Percentiles rank a stretch among this genome's conserved stretches.
These are phyloP conservation scores for Xerocomus spinulosus DNA, from an alignment of 768 basidiomycete species.

Conservation along the genomic window DNA sequence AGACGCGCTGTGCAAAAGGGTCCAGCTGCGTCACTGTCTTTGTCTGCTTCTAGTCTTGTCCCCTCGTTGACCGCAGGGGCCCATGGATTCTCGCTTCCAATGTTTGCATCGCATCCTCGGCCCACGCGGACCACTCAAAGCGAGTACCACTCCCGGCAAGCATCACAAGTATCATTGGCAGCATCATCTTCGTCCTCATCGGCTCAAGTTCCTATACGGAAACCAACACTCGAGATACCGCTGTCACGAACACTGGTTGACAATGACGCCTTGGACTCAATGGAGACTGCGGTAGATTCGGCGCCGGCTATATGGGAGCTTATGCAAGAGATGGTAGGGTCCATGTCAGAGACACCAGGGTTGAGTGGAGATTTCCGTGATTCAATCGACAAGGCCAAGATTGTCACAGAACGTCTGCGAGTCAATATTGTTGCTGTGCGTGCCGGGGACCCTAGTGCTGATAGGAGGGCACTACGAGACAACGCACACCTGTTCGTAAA, in stretches of 20 bases:
- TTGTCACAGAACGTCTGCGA: slow-evolving; percentile 58
- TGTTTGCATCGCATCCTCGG: slow-evolving; percentile 15
- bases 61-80: slow-evolving; percentile 6
- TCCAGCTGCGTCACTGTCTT: slow-evolving; percentile 35
- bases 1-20: slow-evolving; percentile 51
- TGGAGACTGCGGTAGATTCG: slow-evolving; percentile 72
- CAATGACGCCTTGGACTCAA: slow-evolving; percentile 72
- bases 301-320: slow-evolving; percentile 81
- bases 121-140: slow-evolving; percentile 7
- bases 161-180: slow-evolving; percentile 41
- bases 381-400: slow-evolving; percentile 56
- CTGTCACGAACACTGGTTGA: slow-evolving; percentile 65
- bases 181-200: slow-evolving; percentile 37
- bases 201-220: slow-evolving; percentile 22
- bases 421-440: slow-evolving; percentile 56
- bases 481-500: slow-evolving; percentile 80
- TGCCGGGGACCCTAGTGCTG: slow-evolving; percentile 48
- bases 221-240: slow-evolving; percentile 44
- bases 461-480: slow-evolving; percentile 63
- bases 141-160: slow-evolving; percentile 39
- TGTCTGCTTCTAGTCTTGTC: slow-evolving; percentile 18
- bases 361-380: slow-evolving; percentile 44
- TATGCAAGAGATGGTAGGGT: slow-evolving; percentile 68
- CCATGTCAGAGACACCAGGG: slow-evolving; percentile 47
- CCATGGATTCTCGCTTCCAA: slow-evolving; percentile 2